Evolutionary conservation across 352 stramenopile species (phyloP).

Genomic region (Phytophthora niederhauseri): DNA sequence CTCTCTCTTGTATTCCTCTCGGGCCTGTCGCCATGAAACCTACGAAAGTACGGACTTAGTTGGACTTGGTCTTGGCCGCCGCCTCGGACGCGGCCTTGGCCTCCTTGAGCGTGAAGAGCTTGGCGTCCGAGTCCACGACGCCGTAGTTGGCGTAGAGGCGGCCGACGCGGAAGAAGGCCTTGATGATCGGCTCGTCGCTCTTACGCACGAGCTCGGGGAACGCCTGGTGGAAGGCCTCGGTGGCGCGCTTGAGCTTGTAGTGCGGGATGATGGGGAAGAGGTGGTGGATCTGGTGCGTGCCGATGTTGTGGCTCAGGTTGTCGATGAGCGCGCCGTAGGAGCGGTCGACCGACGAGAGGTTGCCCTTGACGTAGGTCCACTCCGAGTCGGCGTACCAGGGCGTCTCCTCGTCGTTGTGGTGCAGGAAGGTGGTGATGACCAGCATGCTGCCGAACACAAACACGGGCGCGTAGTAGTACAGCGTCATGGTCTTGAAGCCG

Average conservation of each 20-base stretch:
- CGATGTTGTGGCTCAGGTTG: conserved; percentile 89
- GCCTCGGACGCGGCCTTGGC: conserved; percentile 39
- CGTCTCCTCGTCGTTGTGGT: conserved; percentile 86
- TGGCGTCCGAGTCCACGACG: conserved; percentile 64
- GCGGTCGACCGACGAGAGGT: conserved; percentile 82
- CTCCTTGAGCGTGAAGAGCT: conserved; percentile 78
- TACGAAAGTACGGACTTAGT: conserved; percentile 13
- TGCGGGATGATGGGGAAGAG: conserved; percentile 89
- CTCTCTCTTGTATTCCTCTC: conserved; percentile 23
- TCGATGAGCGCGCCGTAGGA: conserved; percentile 81
- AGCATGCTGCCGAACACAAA: conserved; percentile 82
- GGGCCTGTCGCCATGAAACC: conserved; percentile 24
- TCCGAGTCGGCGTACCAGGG: conserved; percentile 85
- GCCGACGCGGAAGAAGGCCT: conserved; percentile 64
- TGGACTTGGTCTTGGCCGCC: conserved; percentile 39
- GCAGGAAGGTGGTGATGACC: conserved; percentile 85
- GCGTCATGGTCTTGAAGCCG: conserved; percentile 57
- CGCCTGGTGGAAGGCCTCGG: conserved; percentile 60
- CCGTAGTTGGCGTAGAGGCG: conserved; percentile 75
- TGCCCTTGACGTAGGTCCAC: conserved; percentile 88
- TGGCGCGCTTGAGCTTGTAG: conserved; percentile 80
- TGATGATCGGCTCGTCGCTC: conserved; percentile 70
- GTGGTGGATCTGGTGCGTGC: conserved; percentile 88
- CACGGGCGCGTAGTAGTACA: conserved; percentile 84
- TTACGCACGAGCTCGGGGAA: conserved; percentile 80